A percentile compares a stretch with the other conserved stretches of the same genome.
Conservation (phyloP, 225 moss, liverwort and hornwort species). For the Polytrichum formosum region DNA sequence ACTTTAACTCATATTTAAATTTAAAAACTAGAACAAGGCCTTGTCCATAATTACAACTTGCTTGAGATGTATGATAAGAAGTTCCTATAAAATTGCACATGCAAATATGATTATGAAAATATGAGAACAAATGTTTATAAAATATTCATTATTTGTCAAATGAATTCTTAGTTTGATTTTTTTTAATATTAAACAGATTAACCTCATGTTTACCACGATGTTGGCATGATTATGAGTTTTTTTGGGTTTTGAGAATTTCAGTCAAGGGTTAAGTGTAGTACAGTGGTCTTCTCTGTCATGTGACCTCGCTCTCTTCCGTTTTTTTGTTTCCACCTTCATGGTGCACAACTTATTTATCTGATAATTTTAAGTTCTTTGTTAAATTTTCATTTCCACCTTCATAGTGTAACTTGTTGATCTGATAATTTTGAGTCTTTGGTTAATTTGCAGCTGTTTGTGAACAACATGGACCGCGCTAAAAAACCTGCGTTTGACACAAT, state of each 20-base stretch:
- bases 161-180: too few relatives aligned
- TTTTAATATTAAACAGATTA: too few relatives aligned
- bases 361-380: not conserved
- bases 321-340: not conserved
- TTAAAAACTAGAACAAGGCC: too few relatives aligned
- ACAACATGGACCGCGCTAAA: constrained; percentile 29
- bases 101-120: too few relatives aligned
- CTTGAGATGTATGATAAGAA: too few relatives aligned
- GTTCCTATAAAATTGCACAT: too few relatives aligned
- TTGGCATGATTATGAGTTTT: too few relatives aligned
- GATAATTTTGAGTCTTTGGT: not conserved
- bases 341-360: not conserved
- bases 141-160: too few relatives aligned
- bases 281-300: not conserved
- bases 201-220: too few relatives aligned
- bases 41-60: too few relatives aligned
- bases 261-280: not conserved
- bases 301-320: not conserved
- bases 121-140: too few relatives aligned
- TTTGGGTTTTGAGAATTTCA: not conserved
- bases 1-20: not conserved
- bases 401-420: not conserved
- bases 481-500: constrained; percentile 72
- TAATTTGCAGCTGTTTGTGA: constrained; percentile 64
- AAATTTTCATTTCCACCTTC: not conserved